Evolutionary conservation across 2,329 filamentous ascomycete genomes (phyloP).

Genomic region (Stagonosporopsis chrysanthemi): DNA sequence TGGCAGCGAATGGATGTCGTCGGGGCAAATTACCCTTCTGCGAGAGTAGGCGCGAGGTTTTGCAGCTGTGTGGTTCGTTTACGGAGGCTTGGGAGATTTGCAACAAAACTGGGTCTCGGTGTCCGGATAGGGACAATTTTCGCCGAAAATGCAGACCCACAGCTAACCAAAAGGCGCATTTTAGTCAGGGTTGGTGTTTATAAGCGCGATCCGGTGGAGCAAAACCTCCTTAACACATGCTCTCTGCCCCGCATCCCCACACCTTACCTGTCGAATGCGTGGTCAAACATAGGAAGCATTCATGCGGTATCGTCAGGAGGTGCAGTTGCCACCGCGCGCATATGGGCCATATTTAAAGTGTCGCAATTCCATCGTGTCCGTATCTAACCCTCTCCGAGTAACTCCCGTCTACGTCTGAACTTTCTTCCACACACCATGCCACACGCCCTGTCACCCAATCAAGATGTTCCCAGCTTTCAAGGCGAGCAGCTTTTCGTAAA

Average conservation of each 20-base stretch:
- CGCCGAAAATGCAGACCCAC: not conserved
- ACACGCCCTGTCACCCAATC: constrained; percentile 40
- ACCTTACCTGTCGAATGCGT: constrained; percentile 21
- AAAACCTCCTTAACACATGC: constrained; percentile 17
- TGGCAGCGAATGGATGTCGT: constrained; percentile 18
- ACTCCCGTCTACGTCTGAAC: not conserved
- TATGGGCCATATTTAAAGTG: not conserved
- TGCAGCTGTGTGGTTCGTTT: constrained; percentile 22
- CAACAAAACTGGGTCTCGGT: not conserved
- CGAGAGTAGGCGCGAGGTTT: constrained; percentile 14
- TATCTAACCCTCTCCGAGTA: too few species aligned
- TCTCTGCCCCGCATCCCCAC: constrained; percentile 32
- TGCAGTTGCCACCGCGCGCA: not conserved
- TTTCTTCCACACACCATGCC: constrained; percentile 35
- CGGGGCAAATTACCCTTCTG: constrained; percentile 34
- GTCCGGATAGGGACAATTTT: not conserved
- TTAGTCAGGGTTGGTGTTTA: constrained; percentile 29
- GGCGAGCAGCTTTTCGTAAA: constrained; percentile 52
- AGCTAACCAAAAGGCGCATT: constrained; percentile 8
- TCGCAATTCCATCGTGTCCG: not conserved
- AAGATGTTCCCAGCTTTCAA: constrained; percentile 33
- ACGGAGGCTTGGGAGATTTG: constrained; percentile 23
- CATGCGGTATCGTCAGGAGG: not conserved
- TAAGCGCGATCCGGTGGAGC: not conserved
- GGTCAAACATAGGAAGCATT: constrained; percentile 8